These are phyloP conservation scores for Clarireedia homoeocarpa DNA, from an alignment of 2,329 filamentous ascomycete species.

Conservation along the genomic window DNA sequence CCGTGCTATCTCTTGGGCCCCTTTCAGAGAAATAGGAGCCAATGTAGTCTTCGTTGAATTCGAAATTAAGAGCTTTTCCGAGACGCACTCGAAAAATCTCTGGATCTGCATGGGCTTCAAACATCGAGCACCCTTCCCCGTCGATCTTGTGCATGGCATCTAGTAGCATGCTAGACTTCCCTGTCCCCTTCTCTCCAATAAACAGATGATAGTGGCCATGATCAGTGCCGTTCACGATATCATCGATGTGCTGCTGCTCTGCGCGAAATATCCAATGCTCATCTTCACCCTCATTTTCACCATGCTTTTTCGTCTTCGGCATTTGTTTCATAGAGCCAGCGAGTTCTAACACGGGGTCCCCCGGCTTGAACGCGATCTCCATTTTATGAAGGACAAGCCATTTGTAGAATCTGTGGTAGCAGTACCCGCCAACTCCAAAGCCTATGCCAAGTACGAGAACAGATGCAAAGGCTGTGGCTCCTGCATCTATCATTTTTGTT, in stretches of 20 bases:
- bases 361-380: slow-evolving; percentile 81
- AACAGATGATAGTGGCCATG: slow-evolving; percentile 85
- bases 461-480: slow-evolving; percentile 68
- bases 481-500: slow-evolving; percentile 63
- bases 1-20: slow-evolving; percentile 84
- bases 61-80: slow-evolving; percentile 90
- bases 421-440: slow-evolving; percentile 61
- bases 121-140: slow-evolving; percentile 85
- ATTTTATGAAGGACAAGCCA: slow-evolving; percentile 87
- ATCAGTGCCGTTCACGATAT: slow-evolving; percentile 67
- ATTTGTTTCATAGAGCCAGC: slow-evolving; percentile 57
- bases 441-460: slow-evolving; percentile 62
- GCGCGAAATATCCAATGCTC: slow-evolving; percentile 69
- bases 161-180: slow-evolving; percentile 93
- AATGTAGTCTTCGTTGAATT: slow-evolving; percentile 97
- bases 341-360: slow-evolving; percentile 80
- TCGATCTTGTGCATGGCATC: slow-evolving; percentile 92
- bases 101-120: slow-evolving; percentile 89
- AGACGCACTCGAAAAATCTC: slow-evolving; percentile 92
- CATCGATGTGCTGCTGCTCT: slow-evolving; percentile 74
- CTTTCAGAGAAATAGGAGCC: slow-evolving; percentile 92
- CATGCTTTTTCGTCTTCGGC: slow-evolving; percentile 33
- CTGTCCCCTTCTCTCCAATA: slow-evolving; percentile 91
- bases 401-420: slow-evolving; percentile 83
- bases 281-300: slow-evolving; percentile 28